phyloP scores from a whole-genome alignment of 306 rosid species.

The Medicago truncatula region MtrunA17r5.0-ANR NC_053046.1:7900001-7900500 shows the following conservation, averaged over 20 bases:
- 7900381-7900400: slow-evolving; percentile 82
- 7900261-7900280: slow-evolving; percentile 95
- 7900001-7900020: background rate
- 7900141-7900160: slow-evolving; percentile 90
- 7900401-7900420: slow-evolving; percentile 81
- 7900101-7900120: slow-evolving; percentile 81
- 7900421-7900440: slow-evolving; percentile 83
- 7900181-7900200: slow-evolving; percentile 30
- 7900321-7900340: slow-evolving; percentile 72
- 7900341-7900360: slow-evolving; percentile 87
- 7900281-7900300: slow-evolving; percentile 81
- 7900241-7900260: slow-evolving; percentile 44
- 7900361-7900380: slow-evolving; percentile 62
- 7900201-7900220: background rate
- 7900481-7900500: slow-evolving; percentile 65
- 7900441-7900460: slow-evolving; percentile 73
- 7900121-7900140: slow-evolving; percentile 80
- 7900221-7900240: slow-evolving; percentile 13
- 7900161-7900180: slow-evolving; percentile 37
- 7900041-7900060: slow-evolving; percentile 9
- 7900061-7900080: slow-evolving; percentile 74
- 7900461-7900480: slow-evolving; percentile 46
- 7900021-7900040: background rate
- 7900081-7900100: slow-evolving; percentile 67
- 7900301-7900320: slow-evolving; percentile 86